Evolutionary conservation across 257 asterid species (phyloP).

Genomic region (Rehmannia glutinosa): DNA sequence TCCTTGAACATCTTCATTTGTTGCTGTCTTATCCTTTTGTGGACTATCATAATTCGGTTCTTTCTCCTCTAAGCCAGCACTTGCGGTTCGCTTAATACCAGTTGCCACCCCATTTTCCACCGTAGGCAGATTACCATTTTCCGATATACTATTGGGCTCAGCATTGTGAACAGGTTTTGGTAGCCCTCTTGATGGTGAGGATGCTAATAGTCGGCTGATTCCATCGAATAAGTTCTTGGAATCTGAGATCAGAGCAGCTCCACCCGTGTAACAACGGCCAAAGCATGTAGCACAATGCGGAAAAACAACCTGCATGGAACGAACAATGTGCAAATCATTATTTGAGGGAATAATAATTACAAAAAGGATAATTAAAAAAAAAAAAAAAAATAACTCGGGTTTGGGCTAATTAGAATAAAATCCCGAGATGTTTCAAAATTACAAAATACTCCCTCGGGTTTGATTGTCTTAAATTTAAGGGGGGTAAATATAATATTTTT

Average conservation of each 20-base stretch:
- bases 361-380: too few relatives aligned
- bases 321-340: background rate
- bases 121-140: conserved; percentile 39
- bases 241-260: conserved; percentile 53
- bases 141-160: conserved; percentile 31
- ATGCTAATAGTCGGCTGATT: conserved; percentile 39
- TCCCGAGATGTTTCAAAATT: too few relatives aligned
- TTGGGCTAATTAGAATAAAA: too few relatives aligned
- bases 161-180: conserved; percentile 37
- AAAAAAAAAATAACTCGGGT: too few relatives aligned
- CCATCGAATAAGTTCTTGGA: conserved; percentile 57
- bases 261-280: conserved; percentile 75
- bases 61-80: background rate
- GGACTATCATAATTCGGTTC: background rate
- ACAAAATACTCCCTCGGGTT: background rate
- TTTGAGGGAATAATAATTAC: background rate
- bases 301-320: conserved; percentile 47
- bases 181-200: conserved; percentile 42
- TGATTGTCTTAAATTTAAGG: too few relatives aligned
- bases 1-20: background rate
- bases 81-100: conserved; percentile 14
- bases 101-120: conserved; percentile 40
- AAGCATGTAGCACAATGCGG: conserved; percentile 65
- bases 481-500: background rate
- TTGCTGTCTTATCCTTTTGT: background rate